Base-by-base conservation (phyloP, 371 early-diverging fungal genomes). In the Mucor racemosus region DNA sequence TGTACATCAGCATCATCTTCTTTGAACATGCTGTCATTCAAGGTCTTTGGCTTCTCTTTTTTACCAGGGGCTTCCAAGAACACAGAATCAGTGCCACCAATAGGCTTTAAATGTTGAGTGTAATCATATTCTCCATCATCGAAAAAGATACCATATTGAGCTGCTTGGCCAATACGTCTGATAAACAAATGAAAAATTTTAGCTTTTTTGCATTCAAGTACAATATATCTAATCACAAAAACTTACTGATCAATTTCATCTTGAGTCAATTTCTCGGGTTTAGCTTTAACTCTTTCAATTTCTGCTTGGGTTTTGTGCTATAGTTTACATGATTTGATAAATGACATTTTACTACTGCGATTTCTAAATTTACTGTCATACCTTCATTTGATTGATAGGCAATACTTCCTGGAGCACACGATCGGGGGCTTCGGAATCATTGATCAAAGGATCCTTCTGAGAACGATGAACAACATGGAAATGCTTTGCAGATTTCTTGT, bases 401-500 rank as follows among this genome's bases (percentile, higher is more conserved):
- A 90, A 76, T 7, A 93, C 84, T 62, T 94, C 92, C 55, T 90
- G 87, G 36, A 98, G 83, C n/a, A 98, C 97, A 64, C 89, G 87
- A 60, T 86, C 85, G 3, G 94, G 86, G 7, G 93, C 88, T 14
- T 89, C 90, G 21, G 89, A 84, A 73, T 95, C 95, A 35, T 92
- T 91, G 58, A 94, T 88, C 58, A 91, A 84, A 36, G 97, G 96
- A 84, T 98, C 98, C 67, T 94, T 86, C 78, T 96, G 96, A n/a
- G 97, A 96, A 73, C 98, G 87, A 78, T 97, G 95, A 15, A 97
- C 94, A 38, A 98, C 85, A 74, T 93, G 91, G 82, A 86, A 98
- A 72, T 92, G 91, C 59, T 91, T 89, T 53, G 97, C 90, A 39
- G 78, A 78, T 72, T 90, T 90, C 68, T 89, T 87, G 88, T 97